Conservation (phyloP, 805 yeast genomes). For the Myxozyma sirexii region DNA sequence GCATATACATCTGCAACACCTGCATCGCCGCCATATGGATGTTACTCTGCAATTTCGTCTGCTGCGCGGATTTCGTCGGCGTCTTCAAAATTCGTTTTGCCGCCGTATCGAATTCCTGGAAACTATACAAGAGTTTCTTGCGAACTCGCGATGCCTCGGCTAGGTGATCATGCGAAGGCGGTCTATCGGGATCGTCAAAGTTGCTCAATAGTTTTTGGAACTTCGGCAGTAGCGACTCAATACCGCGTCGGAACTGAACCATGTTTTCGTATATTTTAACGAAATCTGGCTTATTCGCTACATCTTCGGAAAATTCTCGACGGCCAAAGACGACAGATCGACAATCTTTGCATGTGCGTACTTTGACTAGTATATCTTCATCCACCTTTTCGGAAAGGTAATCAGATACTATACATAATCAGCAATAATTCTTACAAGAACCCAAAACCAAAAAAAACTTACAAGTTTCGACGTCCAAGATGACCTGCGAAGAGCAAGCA, state of each 20-base stretch:
- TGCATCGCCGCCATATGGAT: slow-evolving; percentile 59
- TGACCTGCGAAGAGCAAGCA: slow-evolving; percentile 69
- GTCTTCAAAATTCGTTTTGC: slow-evolving; percentile 50
- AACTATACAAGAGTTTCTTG: slow-evolving; percentile 51
- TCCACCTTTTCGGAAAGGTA: slow-evolving; percentile 22
- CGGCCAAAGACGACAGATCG: slow-evolving; percentile 61
- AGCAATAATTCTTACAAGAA: background rate
- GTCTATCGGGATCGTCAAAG: slow-evolving; percentile 43
- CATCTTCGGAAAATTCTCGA: slow-evolving; percentile 53
- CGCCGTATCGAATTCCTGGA: slow-evolving; percentile 54
- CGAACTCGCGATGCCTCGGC: slow-evolving; percentile 49
- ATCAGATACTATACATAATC: slow-evolving; percentile 16
- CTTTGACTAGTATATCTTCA: slow-evolving; percentile 33
- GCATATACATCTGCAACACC: slow-evolving; percentile 68
- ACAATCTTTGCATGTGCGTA: slow-evolving; percentile 73
- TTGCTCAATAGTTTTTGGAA: slow-evolving; percentile 47
- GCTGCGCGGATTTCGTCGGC: slow-evolving; percentile 48
- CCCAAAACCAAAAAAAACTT: background rate
- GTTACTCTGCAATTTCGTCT: slow-evolving; percentile 52
- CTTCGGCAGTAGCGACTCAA: slow-evolving; percentile 48
- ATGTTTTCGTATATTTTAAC: slow-evolving; percentile 50
- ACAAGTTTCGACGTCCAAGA: slow-evolving; percentile 28
- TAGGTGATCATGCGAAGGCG: slow-evolving; percentile 41
- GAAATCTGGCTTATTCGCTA: slow-evolving; percentile 42
- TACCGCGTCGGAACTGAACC: slow-evolving; percentile 45